Base-by-base conservation (phyloP, 2,329 filamentous ascomycete genomes). In the Colletotrichum sp. region DNA sequence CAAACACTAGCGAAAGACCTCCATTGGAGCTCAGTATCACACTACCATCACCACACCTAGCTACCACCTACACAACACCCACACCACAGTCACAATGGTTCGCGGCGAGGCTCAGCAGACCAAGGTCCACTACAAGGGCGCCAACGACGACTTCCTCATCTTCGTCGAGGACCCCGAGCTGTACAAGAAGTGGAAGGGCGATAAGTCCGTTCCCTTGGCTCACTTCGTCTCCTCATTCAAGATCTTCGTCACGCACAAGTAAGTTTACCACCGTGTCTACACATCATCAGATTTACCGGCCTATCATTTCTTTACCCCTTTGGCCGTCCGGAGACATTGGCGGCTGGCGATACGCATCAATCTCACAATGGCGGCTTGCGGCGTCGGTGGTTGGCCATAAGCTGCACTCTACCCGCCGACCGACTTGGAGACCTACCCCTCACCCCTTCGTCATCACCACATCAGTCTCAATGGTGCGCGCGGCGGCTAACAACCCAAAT, bases 161-260 rank as follows among this genome's bases (percentile, higher is more conserved):
- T 92, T 92, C 80, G 83, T 92, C 66, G 91, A 92, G 78, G 90
- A 91, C 79, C 79, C 84, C 71, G 87, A 94, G 77, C 89, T 90
- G 65, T 92, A 95, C 81, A 89, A 95, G 86, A 93, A 96, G 85
- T 99, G 96, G 96, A 92, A 93, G 89, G 88, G 84, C 6, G 96
- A 99, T 88, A 93, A 92, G 83, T 93, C 91, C 34, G 88, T 97
- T 34, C 94, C 97, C 49, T 88, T 99, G 64, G 91, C 95, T 2
- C 93, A 98, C 82, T 96, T 99, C 72, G 91, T 99, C 72, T 95
- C 93, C 75, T 90, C 94, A 9, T 99, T 95, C 90, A 95, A 98
- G 90, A 90, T 99, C 82, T 98, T 98, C 82, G 88, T 94, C 59
- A 98, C 96, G 44, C 95, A 98, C 89, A 94, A 93, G 96, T 98